A percentile compares a stretch with the other conserved stretches of the same genome.
Evolutionary conservation across 306 rosid genomes (phyloP).

Genomic region (Mimosa bimucronata): DNA sequence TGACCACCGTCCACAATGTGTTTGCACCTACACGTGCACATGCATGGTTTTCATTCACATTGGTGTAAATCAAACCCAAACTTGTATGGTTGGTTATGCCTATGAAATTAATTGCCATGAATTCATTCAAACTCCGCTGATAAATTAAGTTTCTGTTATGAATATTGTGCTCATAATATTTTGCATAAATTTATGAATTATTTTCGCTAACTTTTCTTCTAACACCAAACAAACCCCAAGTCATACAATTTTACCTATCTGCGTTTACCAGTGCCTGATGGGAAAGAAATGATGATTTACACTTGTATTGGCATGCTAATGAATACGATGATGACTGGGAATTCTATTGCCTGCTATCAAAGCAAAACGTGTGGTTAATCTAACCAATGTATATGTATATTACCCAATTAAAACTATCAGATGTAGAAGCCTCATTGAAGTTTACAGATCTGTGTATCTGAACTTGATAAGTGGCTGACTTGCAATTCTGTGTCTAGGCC

Average conservation of each 20-base stretch:
- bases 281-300: not conserved
- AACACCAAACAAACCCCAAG: not conserved
- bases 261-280: not conserved
- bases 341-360: not conserved
- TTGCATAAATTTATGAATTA: not conserved
- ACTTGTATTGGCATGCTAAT: not conserved
- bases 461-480: not conserved
- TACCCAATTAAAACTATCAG: not conserved
- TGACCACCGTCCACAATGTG: not conserved
- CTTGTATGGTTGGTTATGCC: not conserved
- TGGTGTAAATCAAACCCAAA: not conserved
- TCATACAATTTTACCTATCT: not conserved
- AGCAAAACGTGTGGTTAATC: not conserved
- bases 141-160: not conserved
- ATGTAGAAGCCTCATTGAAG: not conserved
- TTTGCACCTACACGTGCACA: not conserved
- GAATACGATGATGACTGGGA: constrained; percentile 1
- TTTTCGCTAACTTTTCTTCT: not conserved
- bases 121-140: not conserved
- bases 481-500: not conserved
- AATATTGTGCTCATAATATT: not conserved
- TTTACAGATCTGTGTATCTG: not conserved
- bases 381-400: not conserved
- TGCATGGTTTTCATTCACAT: not conserved
- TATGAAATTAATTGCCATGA: not conserved